Conservation (phyloP, 345 rosid species). For the Aegle marmelos region DNA sequence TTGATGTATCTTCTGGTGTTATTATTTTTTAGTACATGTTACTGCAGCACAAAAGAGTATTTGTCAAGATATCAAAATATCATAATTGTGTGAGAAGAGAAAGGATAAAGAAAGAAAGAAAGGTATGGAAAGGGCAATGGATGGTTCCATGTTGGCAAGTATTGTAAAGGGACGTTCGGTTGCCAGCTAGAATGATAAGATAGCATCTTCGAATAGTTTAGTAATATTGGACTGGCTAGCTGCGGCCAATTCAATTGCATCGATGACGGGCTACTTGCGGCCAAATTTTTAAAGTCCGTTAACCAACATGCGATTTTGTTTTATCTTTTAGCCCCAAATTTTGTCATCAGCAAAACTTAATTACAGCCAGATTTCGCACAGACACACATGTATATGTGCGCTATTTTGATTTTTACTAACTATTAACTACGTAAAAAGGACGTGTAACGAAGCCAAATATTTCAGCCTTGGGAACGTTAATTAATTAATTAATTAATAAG, state of each 20-base stretch:
- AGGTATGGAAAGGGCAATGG: not conserved
- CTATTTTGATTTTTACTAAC: not conserved
- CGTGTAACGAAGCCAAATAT: not conserved
- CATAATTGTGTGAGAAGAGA: not conserved
- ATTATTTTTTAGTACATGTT: not conserved
- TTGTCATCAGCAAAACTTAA: not conserved
- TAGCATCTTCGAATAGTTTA: constrained; percentile 4
- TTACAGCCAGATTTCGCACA: not conserved
- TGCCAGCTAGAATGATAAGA: constrained; percentile 22
- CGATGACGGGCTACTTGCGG: not conserved
- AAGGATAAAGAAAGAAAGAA: not conserved
- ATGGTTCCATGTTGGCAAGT: not conserved
- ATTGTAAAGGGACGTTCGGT: not conserved
- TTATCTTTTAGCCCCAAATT: no score
- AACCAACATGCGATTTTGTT: not conserved
- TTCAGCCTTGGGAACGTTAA: not conserved
- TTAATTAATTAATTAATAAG: not conserved
- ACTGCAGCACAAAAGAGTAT: not conserved
- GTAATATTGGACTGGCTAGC: not conserved
- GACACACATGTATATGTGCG: not conserved
- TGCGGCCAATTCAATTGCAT: not conserved
- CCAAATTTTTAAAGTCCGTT: not conserved
- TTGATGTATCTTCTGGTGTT: no score
- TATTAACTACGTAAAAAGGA: not conserved
- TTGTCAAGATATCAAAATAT: not conserved